Base-by-base conservation (phyloP, 148 eudicot species). In the Fagopyrum tataricum region DNA sequence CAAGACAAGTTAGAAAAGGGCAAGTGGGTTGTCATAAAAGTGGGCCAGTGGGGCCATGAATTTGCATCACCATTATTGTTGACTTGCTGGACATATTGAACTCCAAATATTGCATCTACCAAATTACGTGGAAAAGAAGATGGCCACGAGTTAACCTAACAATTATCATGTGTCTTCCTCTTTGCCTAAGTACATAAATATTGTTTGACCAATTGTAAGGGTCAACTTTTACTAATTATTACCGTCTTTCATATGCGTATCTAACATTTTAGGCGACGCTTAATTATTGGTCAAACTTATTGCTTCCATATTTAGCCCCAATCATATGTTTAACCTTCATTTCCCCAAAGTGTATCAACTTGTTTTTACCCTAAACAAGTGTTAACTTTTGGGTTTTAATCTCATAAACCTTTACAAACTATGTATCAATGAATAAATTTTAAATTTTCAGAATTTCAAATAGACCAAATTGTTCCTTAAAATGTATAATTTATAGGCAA, bases 61-160 rank as follows among this genome's bases (percentile, higher is more conserved):
- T 31, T 31, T 11, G 40, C 67, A 59, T 10, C 37, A 59, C 24
- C 12, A 59, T 9, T 58, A 58, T 18, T 58, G 21, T 23, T 7
- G 64, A 61, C 67, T 61, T 31, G 67, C 37, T 62, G 66, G 23
- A 59, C 66, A 24, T 11, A 10, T 39, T 59, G 6, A 10, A 37
- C 4, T 39, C 69, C 69, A 37, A 64, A 64, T 24, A 24, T 61
- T 24, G 67, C 17, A 61, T 61, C 43, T 64, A 64, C 18, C 44
- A 6, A 46, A 8, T 9, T 31, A 6, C 15, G 69, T 64, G 69
- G 69, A 64, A 64, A 13, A 31, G 44, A 64, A 64, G 69, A 0
- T 37, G 44, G 20, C 69, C 69, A 64, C 69, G 69, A 37, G 69
- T 64, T 64, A 64, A 64, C 69, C 69, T 64, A 64, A 64, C 44